These are phyloP conservation scores for Echria macrotheca DNA, from an alignment of 495 filamentous ascomycete species.

Conservation along the genomic window DNA sequence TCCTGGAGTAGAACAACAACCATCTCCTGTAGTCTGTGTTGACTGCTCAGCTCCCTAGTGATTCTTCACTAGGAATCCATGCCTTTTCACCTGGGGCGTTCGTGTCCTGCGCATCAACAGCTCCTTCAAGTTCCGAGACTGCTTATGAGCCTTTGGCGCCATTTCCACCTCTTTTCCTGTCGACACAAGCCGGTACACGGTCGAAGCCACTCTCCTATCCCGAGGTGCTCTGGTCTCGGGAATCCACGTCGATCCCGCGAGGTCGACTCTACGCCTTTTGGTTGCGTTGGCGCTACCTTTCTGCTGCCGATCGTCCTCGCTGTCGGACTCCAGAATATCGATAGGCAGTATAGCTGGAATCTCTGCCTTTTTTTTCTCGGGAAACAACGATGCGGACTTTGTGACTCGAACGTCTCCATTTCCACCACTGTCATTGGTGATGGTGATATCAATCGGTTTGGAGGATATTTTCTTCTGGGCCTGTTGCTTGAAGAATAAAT, in stretches of 20 bases:
- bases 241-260: slow-evolving; percentile 21
- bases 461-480: slow-evolving; percentile 38
- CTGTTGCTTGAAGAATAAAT: slow-evolving; percentile 41
- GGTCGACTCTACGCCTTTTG: slow-evolving; percentile 35
- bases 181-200: slow-evolving; percentile 37
- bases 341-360: slow-evolving; percentile 38
- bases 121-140: slow-evolving; percentile 28
- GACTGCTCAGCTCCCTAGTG: too few species aligned
- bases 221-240: slow-evolving; percentile 24
- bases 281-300: slow-evolving; percentile 17
- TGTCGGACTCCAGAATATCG: slow-evolving; percentile 43
- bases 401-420: too few species aligned
- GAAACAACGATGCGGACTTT: slow-evolving; percentile 2
- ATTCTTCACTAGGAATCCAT: slow-evolving; percentile 36
- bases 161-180: slow-evolving; percentile 26
- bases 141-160: slow-evolving; percentile 35
- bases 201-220: slow-evolving; percentile 36
- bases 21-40: background rate
- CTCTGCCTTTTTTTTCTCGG: slow-evolving; percentile 25
- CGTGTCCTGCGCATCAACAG: slow-evolving; percentile 33
- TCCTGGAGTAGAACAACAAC: background rate
- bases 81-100: slow-evolving; percentile 18
- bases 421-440: too few species aligned
- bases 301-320: slow-evolving; percentile 28
- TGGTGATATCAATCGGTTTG: too few species aligned